Evolutionary conservation across 306 rosid genomes (phyloP), one percentile per base, ranked within the genome.

Genomic region (Canavalia gladiata): DNA sequence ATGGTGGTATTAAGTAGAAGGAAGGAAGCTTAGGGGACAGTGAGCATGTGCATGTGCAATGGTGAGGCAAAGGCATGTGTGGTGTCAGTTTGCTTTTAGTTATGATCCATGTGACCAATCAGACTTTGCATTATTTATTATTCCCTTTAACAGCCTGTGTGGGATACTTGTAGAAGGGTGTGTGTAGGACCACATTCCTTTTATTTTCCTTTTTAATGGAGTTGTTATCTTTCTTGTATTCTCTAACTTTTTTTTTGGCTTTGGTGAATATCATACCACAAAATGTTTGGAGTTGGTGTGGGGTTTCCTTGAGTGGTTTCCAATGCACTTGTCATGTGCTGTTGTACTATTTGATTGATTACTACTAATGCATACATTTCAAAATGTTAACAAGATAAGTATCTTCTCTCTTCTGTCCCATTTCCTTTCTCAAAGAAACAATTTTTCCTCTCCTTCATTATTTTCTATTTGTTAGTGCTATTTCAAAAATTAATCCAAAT

Each of bases 21-120:
- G 76, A 31, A 74, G 39, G 75, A 74, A 74, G 60, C 55, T 69
- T 62, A 50, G 87, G 76, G 84, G 88, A 85, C 90, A 90, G 70
- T 81, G 56, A 87, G 55, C 97, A 89, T 91, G 95, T 90, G 91
- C 87, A 82, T 66, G 88, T 89, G 90, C 79, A 86, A 83, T 76
- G 74, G 86, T 89, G 88, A 86, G 87, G 93, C 93, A 92, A 77
- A 78, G 86, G 91, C 97, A 90, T 90, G 97, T 90, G 92, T 86
- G 69, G 86, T 92, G 96, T 92, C 94, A 94, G 91, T 78, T 86
- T 88, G 89, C 92, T 89, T 90, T 39, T 66, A 47, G 72, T 39
- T 66, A 6, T 72, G 75, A 82, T 77, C 90, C 94, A 88, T 93
- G 94, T 93, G 94, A 89, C 74, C 82, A 80, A 77, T 80, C 80